phyloP scores from a whole-genome alignment of 2,329 filamentous ascomycete species.

The Xylariomycetidae sp. region DNA sequence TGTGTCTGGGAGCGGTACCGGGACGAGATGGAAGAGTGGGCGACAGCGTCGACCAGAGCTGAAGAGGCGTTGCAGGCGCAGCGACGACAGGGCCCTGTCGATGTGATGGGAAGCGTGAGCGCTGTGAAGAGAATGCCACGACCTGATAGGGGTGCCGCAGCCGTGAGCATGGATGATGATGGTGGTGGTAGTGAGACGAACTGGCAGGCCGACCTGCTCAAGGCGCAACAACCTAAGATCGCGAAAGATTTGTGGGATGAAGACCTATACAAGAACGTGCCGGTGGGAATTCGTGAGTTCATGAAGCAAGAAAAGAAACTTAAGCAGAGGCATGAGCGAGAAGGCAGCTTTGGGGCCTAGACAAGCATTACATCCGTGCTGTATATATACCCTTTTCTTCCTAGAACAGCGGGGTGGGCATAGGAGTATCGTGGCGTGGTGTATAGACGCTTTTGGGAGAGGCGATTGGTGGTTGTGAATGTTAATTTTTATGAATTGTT shows the following conservation, averaged over 20 bases:
- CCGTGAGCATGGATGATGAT: constrained; percentile 71
- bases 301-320: constrained; percentile 95
- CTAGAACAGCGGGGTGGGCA: constrained; percentile 11
- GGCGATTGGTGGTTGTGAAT: too few relatives aligned
- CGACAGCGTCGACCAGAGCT: constrained; percentile 59
- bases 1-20: constrained; percentile 93
- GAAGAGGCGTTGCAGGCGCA: constrained; percentile 44
- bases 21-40: constrained; percentile 92
- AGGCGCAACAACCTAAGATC: constrained; percentile 34
- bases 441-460: too few relatives aligned
- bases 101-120: constrained; percentile 6
- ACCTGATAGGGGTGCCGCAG: constrained; percentile 19
- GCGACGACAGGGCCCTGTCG: constrained; percentile 17
- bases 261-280: constrained; percentile 73
- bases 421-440: constrained; percentile 3
- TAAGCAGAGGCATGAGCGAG: constrained; percentile 65
- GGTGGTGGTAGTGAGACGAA: constrained; percentile 69
- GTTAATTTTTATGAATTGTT: too few relatives aligned
- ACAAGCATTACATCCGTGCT: constrained; percentile 2
- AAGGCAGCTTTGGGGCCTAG: constrained; percentile 44
- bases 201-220: constrained; percentile 43
- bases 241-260: constrained; percentile 55
- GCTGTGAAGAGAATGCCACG: constrained; percentile 9
- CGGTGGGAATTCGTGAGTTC: constrained; percentile 91
- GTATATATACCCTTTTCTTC: constrained; percentile 10